These are phyloP conservation scores for Ceratocystis albifundus DNA, from an alignment of 2,329 filamentous ascomycete species.

Conservation along the genomic window DNA sequence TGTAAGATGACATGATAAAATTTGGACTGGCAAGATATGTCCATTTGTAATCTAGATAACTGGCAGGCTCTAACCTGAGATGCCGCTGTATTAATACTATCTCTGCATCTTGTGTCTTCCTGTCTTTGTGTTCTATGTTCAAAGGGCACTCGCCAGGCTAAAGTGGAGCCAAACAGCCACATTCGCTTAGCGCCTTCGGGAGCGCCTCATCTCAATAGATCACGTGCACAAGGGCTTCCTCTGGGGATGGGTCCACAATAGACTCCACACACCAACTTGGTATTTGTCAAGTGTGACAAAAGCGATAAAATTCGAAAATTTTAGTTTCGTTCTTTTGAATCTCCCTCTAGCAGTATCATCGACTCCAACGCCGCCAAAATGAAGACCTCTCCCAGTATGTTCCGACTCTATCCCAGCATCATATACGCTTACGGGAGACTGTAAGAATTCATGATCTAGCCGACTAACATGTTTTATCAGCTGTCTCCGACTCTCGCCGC, in stretches of 20 bases:
- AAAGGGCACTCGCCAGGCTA: background rate
- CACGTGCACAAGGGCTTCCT: slow-evolving; percentile 21
- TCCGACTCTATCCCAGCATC: background rate
- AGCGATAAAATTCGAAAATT: slow-evolving; percentile 7
- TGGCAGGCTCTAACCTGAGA: background rate
- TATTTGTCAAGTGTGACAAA: slow-evolving; percentile 10
- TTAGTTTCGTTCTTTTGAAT: slow-evolving; percentile 12
- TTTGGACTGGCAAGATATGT: background rate
- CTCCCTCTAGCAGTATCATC: slow-evolving; percentile 19
- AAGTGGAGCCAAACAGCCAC: background rate
- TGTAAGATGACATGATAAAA: background rate
- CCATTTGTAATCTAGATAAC: slow-evolving; percentile 2
- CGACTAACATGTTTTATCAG: slow-evolving; percentile 31
- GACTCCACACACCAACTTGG: slow-evolving; percentile 14
- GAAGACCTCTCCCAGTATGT: slow-evolving; percentile 23
- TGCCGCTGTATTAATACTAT: background rate
- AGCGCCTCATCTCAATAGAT: background rate
- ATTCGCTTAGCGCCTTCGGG: background rate
- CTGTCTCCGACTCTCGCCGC: slow-evolving; percentile 69
- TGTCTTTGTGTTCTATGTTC: background rate
- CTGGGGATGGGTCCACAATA: background rate
- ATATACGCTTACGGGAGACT: background rate
- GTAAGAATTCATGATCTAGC: too few species aligned
- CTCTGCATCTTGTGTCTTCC: background rate
- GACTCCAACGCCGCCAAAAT: slow-evolving; percentile 21